Conservation (phyloP, 805 yeast species). For the Starmera caribaea region DNA sequence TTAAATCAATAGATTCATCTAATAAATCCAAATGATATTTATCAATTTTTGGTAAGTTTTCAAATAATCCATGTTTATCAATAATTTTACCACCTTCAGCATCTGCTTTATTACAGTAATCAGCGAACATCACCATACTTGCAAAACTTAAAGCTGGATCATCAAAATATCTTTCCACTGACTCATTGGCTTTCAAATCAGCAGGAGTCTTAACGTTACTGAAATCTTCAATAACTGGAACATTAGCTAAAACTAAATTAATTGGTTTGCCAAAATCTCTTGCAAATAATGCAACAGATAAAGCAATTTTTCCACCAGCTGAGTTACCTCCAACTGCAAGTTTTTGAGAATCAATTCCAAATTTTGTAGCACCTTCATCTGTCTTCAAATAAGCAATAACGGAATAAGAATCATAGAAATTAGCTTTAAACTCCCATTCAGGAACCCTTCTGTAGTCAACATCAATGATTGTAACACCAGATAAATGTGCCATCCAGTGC, state of each 20-base stretch:
- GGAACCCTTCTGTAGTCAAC: slow-evolving; percentile 2
- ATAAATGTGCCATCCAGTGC: slow-evolving; percentile 9
- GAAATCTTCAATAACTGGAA: neutral
- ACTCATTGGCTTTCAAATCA: neutral
- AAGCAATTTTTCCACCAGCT: slow-evolving; percentile 1
- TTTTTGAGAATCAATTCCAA: neutral
- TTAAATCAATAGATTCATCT: neutral
- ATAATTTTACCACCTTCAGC: neutral
- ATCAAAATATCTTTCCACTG: neutral
- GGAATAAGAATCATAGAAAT: slow-evolving; percentile 5
- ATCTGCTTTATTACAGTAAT: neutral
- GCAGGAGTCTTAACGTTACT: neutral
- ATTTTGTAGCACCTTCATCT: neutral
- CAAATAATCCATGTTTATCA: no score
- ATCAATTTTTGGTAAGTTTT: neutral
- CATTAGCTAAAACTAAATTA: neutral
- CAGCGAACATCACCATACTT: neutral
- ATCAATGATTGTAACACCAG: slow-evolving; percentile 12
- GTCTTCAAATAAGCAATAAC: neutral
- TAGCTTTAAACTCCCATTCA: slow-evolving; percentile 1
- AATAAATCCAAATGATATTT: neutral
- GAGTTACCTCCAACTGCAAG: slow-evolving; percentile 1
- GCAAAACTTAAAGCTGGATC: neutral
- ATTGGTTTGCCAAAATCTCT: neutral
- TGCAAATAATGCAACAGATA: neutral